These are phyloP conservation scores for Carallia brachiata DNA, from an alignment of 345 rosid genomes.

Conservation along the genomic window DNA sequence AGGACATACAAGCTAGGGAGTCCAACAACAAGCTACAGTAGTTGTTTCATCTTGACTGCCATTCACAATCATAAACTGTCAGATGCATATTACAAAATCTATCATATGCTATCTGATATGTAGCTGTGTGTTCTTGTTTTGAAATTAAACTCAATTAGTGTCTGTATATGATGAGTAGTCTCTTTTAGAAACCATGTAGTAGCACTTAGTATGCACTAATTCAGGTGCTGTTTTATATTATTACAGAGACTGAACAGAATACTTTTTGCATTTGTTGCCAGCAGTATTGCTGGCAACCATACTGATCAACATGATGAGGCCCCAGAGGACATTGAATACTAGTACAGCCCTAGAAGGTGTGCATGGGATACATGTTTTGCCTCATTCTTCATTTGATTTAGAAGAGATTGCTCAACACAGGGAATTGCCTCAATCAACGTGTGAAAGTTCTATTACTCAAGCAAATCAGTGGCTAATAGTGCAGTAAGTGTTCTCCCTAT, in stretches of 20 bases:
- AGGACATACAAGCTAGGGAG: background rate
- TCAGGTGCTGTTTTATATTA: background rate
- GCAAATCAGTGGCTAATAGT: conserved; percentile 51
- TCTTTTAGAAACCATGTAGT: background rate
- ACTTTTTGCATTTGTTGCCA: conserved; percentile 31
- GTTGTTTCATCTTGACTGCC: background rate
- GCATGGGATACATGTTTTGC: conserved; percentile 68
- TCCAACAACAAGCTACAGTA: background rate
- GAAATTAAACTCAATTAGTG: background rate
- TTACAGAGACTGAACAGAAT: conserved; percentile 19
- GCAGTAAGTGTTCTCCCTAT: conserved; percentile 48
- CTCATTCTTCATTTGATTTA: conserved; percentile 63
- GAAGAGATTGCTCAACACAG: conserved; percentile 47
- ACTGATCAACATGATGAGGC: conserved; percentile 44
- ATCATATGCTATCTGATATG: background rate
- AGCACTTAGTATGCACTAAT: background rate
- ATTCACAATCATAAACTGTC: background rate
- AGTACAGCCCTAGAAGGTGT: conserved; percentile 69
- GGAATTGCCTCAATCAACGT: conserved; percentile 39
- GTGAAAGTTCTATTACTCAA: conserved; percentile 37
- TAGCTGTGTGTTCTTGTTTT: background rate
- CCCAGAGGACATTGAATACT: conserved; percentile 32
- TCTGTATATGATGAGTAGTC: background rate
- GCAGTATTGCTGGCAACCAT: conserved; percentile 48
- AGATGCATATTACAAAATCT: background rate